Percentiles rank a stretch among this genome's conserved stretches.
These are phyloP conservation scores for Helenozyma rhizophorensis DNA, from an alignment of 805 yeast genomes.

Conservation along the genomic window DNA sequence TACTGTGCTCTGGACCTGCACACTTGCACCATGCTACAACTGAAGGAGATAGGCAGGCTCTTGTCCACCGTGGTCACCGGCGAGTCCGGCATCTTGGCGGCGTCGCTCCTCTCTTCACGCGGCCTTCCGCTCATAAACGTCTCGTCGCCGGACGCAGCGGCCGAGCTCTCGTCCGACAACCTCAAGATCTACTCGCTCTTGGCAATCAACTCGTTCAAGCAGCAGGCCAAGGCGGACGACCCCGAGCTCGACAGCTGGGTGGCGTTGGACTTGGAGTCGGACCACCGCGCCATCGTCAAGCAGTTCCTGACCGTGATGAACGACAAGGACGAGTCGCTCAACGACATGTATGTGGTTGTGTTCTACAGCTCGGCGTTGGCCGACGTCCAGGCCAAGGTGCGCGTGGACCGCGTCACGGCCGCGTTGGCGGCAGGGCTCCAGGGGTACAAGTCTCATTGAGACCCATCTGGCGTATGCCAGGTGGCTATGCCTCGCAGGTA, in stretches of 20 bases:
- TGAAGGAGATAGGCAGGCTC: conserved; percentile 32
- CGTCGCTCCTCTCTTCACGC: conserved; percentile 31
- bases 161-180: conserved; percentile 20
- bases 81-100: conserved; percentile 21
- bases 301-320: conserved; percentile 13
- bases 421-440: conserved; percentile 30
- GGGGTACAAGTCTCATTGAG: conserved; percentile 21
- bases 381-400: conserved; percentile 32
- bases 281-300: conserved; percentile 25
- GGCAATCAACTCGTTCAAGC: conserved; percentile 26
- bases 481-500: too few species aligned
- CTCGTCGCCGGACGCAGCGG: conserved; percentile 13
- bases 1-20: too few species aligned
- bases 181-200: conserved; percentile 32
- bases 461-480: too few species aligned
- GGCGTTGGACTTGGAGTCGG: conserved; percentile 25
- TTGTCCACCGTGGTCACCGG: conserved; percentile 27
- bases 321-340: conserved; percentile 7
- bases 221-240: conserved; percentile 12
- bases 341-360: conserved; percentile 25
- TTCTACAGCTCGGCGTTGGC: conserved; percentile 27
- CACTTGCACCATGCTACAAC: conserved; percentile 38
- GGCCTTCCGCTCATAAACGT: conserved; percentile 42
- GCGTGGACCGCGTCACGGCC: conserved; percentile 27
- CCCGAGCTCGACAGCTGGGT: conserved; percentile 22